These are phyloP conservation scores for Ceratocystis cacaofunesta DNA, from an alignment of 2,329 filamentous ascomycete species.

Conservation along the genomic window DNA sequence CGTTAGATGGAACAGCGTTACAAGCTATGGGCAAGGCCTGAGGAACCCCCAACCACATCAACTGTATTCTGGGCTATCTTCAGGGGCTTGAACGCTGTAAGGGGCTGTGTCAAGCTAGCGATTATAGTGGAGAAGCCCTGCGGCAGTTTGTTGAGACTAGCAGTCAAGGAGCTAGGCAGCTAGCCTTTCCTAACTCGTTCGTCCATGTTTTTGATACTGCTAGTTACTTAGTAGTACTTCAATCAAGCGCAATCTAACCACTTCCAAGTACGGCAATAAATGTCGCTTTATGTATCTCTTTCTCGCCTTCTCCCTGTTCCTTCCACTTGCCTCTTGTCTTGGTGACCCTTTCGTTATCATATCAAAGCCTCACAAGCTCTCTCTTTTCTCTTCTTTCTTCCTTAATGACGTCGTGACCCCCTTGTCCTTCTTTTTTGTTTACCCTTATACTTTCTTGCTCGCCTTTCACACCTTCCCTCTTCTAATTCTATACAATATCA, in stretches of 20 bases:
- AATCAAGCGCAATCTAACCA: not conserved
- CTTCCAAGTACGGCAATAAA: not conserved
- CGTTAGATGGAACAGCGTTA: not conserved
- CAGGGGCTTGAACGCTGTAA: not conserved
- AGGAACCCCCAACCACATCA: not conserved
- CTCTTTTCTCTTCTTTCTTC: not conserved
- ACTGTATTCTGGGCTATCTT: not conserved
- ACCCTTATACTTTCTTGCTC: too few relatives aligned
- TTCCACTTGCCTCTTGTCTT: not conserved
- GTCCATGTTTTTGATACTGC: too few relatives aligned
- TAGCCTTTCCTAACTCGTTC: not conserved
- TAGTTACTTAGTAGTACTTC: not conserved
- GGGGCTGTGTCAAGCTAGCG: not conserved
- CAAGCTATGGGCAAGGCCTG: not conserved
- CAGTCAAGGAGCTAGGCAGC: not conserved
- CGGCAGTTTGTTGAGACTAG: not conserved
- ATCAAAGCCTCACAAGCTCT: not conserved
- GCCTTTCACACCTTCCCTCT: not conserved
- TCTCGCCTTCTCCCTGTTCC: not conserved
- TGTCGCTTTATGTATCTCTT: not conserved
- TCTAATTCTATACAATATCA: not conserved
- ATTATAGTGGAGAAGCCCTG: not conserved
- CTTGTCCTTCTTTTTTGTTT: not conserved
- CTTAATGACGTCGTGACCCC: conserved; percentile 10
- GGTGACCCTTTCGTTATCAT: too few relatives aligned